phyloP scores from a whole-genome alignment of 2,329 filamentous ascomycete genomes.

The Botrytis aclada region DNA sequence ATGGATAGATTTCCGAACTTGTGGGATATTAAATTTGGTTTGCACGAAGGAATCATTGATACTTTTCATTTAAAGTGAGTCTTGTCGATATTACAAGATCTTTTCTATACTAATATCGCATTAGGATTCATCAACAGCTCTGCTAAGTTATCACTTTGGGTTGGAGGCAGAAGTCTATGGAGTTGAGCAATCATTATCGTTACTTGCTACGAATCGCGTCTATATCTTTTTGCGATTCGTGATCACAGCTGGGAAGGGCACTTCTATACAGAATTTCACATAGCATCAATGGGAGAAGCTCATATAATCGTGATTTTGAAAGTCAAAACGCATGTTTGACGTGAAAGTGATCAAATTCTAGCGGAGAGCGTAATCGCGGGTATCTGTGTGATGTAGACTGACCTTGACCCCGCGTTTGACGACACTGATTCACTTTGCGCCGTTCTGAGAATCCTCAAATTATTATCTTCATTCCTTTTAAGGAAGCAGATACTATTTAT shows the following conservation, averaged over 20 bases:
- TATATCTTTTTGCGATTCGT: neutral
- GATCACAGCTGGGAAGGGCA: neutral
- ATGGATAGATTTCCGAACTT: neutral
- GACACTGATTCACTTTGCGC: neutral
- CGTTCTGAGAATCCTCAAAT: neutral
- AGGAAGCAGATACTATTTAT: neutral
- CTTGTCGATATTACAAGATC: rapidly evolving
- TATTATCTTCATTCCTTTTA: neutral
- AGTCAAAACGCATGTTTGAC: too few species aligned
- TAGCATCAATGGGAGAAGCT: neutral
- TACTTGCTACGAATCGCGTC: neutral
- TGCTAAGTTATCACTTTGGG: neutral
- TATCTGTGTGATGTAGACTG: neutral
- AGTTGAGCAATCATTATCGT: neutral
- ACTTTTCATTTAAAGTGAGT: neutral
- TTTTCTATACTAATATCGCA: neutral
- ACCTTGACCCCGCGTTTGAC: neutral
- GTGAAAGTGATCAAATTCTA: neutral
- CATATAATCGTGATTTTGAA: rapidly evolving
- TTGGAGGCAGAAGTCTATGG: neutral
- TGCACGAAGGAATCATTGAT: rapidly evolving
- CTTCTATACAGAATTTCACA: neutral
- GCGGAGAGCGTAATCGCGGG: neutral
- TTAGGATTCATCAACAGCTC: too few species aligned
- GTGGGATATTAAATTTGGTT: neutral